phyloP scores from a whole-genome alignment of 345 rosid genomes.

The Gossypium arboreum region DNA sequence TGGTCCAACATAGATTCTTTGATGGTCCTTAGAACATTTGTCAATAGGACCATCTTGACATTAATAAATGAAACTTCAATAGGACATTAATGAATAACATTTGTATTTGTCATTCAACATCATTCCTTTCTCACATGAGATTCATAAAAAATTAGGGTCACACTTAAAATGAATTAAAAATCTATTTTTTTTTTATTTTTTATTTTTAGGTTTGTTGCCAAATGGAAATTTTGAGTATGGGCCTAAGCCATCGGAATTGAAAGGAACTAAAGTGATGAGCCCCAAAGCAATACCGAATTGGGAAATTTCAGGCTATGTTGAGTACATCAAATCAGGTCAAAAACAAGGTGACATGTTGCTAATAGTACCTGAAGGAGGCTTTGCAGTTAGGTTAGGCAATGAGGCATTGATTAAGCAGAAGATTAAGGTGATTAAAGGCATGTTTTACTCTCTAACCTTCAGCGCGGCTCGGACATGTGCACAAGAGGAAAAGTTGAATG shows the following conservation, averaged over 20 bases:
- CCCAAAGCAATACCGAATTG: constrained; percentile 60
- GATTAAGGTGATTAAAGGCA: constrained; percentile 38
- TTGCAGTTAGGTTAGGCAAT: constrained; percentile 73
- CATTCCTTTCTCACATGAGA: no score
- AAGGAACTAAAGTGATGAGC: constrained; percentile 48
- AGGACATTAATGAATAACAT: background rate
- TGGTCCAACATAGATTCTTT: background rate
- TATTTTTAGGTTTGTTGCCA: constrained; percentile 64
- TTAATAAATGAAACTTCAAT: background rate
- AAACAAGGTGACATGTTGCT: constrained; percentile 86
- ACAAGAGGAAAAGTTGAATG: constrained; percentile 69
- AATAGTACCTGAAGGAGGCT: constrained; percentile 66
- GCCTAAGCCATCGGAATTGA: constrained; percentile 55
- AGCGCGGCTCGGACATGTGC: constrained; percentile 79
- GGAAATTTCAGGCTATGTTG: constrained; percentile 69
- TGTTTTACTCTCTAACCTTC: constrained; percentile 58
- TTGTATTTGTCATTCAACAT: no score
- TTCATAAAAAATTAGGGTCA: no score
- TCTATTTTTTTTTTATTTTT: background rate
- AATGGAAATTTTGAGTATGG: constrained; percentile 81
- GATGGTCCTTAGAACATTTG: no score
- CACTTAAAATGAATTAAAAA: no score
- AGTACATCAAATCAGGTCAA: constrained; percentile 87
- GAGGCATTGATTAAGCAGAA: constrained; percentile 72
- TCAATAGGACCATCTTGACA: background rate